Evolutionary conservation across 352 stramenopile genomes (phyloP).

Genomic region (Proteromonas lacertae): DNA sequence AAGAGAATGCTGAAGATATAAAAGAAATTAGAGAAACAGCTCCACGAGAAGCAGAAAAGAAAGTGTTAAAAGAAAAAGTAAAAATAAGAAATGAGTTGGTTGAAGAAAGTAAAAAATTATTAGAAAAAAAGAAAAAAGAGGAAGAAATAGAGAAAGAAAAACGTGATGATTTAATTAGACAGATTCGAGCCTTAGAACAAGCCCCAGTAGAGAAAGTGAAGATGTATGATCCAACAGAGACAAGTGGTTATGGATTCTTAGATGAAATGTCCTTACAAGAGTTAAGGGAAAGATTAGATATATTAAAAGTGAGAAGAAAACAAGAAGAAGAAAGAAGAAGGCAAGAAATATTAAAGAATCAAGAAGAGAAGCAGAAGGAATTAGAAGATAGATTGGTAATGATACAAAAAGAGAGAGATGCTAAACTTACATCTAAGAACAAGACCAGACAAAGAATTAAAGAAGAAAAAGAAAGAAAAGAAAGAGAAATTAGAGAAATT

Average conservation of each 20-base stretch:
- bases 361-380: slow-evolving; percentile 18
- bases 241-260: slow-evolving; percentile 26
- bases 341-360: slow-evolving; percentile 23
- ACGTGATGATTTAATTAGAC: slow-evolving; percentile 35
- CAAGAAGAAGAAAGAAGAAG: slow-evolving; percentile 14
- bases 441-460: background rate
- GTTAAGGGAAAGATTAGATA: slow-evolving; percentile 25
- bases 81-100: background rate
- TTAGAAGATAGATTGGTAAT: slow-evolving; percentile 2
- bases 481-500: background rate
- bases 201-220: slow-evolving; percentile 23
- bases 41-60: background rate
- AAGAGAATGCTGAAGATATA: background rate
- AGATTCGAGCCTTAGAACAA: slow-evolving; percentile 16
- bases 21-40: background rate
- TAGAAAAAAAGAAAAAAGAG: slow-evolving; percentile 4
- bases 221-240: slow-evolving; percentile 42
- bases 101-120: background rate
- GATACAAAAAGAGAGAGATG: slow-evolving; percentile 6
- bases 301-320: slow-evolving; percentile 4
- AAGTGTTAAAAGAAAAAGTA: slow-evolving; percentile 1
- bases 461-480: background rate
- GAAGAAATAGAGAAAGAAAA: slow-evolving; percentile 7
- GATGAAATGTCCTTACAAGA: slow-evolving; percentile 47
- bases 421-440: background rate